Conservation (phyloP, 2,329 filamentous ascomycete genomes). For the Colletotrichum paranaense region DNA sequence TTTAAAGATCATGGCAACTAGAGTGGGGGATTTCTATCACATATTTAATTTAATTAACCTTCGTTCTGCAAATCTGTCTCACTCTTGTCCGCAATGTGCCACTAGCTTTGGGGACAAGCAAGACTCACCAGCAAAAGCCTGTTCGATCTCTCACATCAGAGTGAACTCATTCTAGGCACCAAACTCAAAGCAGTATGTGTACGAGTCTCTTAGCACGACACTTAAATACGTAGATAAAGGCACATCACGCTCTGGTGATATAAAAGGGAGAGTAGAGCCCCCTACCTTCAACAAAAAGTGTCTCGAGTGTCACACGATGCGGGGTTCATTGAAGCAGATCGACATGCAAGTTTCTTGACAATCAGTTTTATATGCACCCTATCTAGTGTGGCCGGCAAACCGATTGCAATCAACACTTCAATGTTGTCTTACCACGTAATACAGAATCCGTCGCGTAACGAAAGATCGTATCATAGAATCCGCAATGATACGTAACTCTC, state of each 20-base stretch:
- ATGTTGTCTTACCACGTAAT: not conserved
- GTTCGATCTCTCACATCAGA: too few species aligned
- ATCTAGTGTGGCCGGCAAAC: not conserved
- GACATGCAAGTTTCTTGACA: not conserved
- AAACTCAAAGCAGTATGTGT: too few species aligned
- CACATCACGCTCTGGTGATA: not conserved
- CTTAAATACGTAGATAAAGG: not conserved
- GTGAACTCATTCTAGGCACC: too few species aligned
- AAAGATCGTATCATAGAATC: not conserved
- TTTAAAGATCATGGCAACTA: not conserved
- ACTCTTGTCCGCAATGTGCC: not conserved
- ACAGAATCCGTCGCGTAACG: not conserved
- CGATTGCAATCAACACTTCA: not conserved
- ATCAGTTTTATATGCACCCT: too few species aligned
- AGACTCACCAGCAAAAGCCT: too few species aligned
- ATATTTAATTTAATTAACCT: not conserved
- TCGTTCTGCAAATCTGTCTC: not conserved
- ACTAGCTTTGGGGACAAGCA: too few species aligned
- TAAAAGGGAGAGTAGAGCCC: not conserved
- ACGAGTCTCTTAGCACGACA: not conserved
- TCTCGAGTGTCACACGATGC: not conserved
- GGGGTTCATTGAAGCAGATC: not conserved
- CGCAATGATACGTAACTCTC: not conserved
- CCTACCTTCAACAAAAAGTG: not conserved
- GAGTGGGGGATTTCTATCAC: not conserved